Evolutionary conservation across 1,139 yeast species (phyloP).

Genomic region (Scheffersomyces stambukii): DNA sequence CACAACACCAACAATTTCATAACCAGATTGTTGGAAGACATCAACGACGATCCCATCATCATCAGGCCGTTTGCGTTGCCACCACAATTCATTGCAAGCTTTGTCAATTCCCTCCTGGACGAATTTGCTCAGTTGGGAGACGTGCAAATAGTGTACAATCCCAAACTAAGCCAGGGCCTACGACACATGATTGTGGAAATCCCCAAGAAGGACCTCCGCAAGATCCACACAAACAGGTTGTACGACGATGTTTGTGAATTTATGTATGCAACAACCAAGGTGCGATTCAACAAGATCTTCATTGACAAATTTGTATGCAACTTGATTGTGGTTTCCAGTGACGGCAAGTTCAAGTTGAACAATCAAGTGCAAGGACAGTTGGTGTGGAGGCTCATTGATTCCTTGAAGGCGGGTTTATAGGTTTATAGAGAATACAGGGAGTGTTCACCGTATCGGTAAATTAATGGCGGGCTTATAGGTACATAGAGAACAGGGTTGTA

Average conservation of each 20-base stretch:
- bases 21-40: conserved; percentile 8
- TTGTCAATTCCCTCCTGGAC: conserved; percentile 11
- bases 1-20: conserved; percentile 7
- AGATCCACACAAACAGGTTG: conserved; percentile 9
- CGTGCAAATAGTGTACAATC: conserved; percentile 13
- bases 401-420: conserved; percentile 3
- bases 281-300: conserved; percentile 18
- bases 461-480: no score
- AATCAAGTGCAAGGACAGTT: conserved; percentile 5
- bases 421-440: no score
- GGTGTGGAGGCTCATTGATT: conserved; percentile 10
- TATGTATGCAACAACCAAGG: conserved; percentile 15
- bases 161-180: conserved; percentile 10
- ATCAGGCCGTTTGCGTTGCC: conserved; percentile 11
- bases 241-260: conserved; percentile 12
- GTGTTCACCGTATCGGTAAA: no score
- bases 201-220: conserved; percentile 17
- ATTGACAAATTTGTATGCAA: conserved; percentile 18
- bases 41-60: conserved; percentile 12
- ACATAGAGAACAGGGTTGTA: no score
- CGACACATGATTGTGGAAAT: conserved; percentile 21
- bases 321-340: conserved; percentile 12
- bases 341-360: conserved; percentile 11
- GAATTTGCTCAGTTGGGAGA: conserved; percentile 10
- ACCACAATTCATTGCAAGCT: conserved; percentile 8